Base-by-base conservation (phyloP, 257 asterid species). In the Solanum pimpinellifolium region DNA sequence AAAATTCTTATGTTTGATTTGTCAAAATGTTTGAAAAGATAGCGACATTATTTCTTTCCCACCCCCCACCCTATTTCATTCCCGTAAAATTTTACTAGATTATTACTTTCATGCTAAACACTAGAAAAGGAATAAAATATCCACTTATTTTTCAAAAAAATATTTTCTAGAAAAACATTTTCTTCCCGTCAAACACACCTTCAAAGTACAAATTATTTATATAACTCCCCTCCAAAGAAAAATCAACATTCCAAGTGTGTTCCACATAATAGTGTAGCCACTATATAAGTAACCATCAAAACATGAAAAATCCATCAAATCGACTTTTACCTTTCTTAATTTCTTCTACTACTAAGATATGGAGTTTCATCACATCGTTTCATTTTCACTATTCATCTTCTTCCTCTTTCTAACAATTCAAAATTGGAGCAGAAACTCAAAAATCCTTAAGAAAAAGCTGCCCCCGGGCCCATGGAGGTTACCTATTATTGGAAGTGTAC, bases 401-500 rank as follows among this genome's bases (percentile, higher is more conserved):
- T 72, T 72, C 5, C 16, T 72, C 78, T 72, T 33, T 35, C 0
- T 16, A 2, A 18, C 2, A 14, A 72, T 72, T 72, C 78, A 18
- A 72, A 72, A 72, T 33, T 33, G 78, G 78, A 33, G 1, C 0
- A 33, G 13, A 8, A 21, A 80, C 72, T 9, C 27, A 2, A 72
- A 72, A 72, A 72, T 2, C 25, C 25, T 9, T 0, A 33, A 70
- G 44, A 70, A 31, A 31, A 70, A 70, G 25, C 25, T 70, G 15
- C 78, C 78, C 4, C 46, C 46, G 0, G 46, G 78, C 16, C 78
- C 46, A 25, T 72, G 78, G 78, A 72, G 78, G 78, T 72, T 89
- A 52, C 89, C 91, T 5, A 14, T 89, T n/a, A 85, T 89, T 25
- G 91, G 91, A 37, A 85, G 78, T 78, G 49, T 88, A 31, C 90